Evolutionary conservation across 495 filamentous ascomycete genomes (phyloP).

Genomic region (Rhizodiscina lignyota): DNA sequence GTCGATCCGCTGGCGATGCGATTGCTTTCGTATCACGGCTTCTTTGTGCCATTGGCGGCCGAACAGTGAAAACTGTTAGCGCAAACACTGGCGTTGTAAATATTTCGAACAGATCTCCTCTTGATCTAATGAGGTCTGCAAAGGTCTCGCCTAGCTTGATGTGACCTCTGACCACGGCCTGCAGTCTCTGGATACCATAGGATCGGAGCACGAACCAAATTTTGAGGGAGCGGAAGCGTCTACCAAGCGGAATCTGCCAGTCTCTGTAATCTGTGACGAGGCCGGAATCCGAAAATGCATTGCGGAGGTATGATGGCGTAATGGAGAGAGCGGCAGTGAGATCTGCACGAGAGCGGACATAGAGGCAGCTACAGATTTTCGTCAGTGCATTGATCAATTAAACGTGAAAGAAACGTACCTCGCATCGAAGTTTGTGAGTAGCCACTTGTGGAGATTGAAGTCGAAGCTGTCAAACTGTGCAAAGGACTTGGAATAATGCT

Average conservation of each 20-base stretch:
- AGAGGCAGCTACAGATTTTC: slow-evolving; percentile 45
- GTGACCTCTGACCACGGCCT: slow-evolving; percentile 49
- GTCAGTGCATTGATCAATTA: slow-evolving; percentile 3
- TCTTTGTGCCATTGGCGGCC: slow-evolving; percentile 1
- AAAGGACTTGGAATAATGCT: slow-evolving; percentile 47
- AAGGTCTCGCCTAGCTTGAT: slow-evolving; percentile 57
- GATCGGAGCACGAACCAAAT: slow-evolving; percentile 91
- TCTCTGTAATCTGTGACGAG: slow-evolving; percentile 93
- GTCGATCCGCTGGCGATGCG: too few relatives aligned
- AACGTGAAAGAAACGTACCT: slow-evolving; percentile 22
- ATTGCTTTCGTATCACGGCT: slow-evolving; percentile 1
- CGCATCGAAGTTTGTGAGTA: slow-evolving; percentile 89
- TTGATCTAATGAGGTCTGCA: slow-evolving; percentile 31
- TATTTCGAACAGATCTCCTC: slow-evolving; percentile 63
- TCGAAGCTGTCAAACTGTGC: slow-evolving; percentile 70
- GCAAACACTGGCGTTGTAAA: slow-evolving; percentile 61
- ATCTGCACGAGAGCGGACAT: slow-evolving; percentile 53
- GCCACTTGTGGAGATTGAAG: slow-evolving; percentile 97
- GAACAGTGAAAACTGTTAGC: slow-evolving; percentile 59
- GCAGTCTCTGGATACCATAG: slow-evolving; percentile 69
- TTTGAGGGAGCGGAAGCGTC: slow-evolving; percentile 84
- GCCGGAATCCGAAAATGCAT: slow-evolving; percentile 61
- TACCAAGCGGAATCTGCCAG: slow-evolving; percentile 93
- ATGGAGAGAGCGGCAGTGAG: slow-evolving; percentile 68
- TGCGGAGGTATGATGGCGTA: slow-evolving; percentile 68